phyloP scores from a whole-genome alignment of 768 basidiomycete species.

The Ephemerocybe angulata region DNA sequence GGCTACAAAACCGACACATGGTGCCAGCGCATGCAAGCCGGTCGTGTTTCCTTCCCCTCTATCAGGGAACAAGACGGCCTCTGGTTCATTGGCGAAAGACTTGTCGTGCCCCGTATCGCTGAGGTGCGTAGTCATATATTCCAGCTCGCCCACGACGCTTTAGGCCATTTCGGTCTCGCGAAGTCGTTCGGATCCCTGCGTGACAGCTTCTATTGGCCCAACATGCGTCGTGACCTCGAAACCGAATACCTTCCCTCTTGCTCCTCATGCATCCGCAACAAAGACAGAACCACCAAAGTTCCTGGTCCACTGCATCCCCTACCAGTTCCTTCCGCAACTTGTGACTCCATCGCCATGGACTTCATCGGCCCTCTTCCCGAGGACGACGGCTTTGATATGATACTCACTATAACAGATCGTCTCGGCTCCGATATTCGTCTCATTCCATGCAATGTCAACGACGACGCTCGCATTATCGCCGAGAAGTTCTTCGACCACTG shows the following conservation, averaged over 20 bases:
- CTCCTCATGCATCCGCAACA: constrained; percentile 33
- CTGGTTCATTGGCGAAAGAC: constrained; percentile 18
- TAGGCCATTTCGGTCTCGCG: constrained; percentile 31
- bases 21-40: too few species aligned
- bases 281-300: constrained; percentile 23
- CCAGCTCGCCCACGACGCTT: constrained; percentile 23
- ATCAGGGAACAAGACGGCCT: constrained; percentile 18
- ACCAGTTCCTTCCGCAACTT: constrained; percentile 16
- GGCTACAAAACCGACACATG: neutral
- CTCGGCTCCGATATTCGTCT: too few species aligned
- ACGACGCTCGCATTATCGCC: constrained; percentile 18
- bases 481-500: constrained; percentile 25
- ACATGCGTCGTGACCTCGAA: constrained; percentile 36
- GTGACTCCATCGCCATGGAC: constrained; percentile 14
- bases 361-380: too few species aligned
- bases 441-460: constrained; percentile 3
- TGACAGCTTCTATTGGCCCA: too few species aligned
- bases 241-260: constrained; percentile 37
- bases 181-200: constrained; percentile 24
- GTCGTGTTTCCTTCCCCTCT: too few species aligned
- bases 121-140: constrained; percentile 21
- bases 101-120: constrained; percentile 19
- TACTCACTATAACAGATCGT: too few species aligned
- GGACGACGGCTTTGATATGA: too few species aligned
- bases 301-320: constrained; percentile 23